Base-by-base conservation (phyloP, 2,329 filamentous ascomycete species). In the Xylaria sp. region DNA sequence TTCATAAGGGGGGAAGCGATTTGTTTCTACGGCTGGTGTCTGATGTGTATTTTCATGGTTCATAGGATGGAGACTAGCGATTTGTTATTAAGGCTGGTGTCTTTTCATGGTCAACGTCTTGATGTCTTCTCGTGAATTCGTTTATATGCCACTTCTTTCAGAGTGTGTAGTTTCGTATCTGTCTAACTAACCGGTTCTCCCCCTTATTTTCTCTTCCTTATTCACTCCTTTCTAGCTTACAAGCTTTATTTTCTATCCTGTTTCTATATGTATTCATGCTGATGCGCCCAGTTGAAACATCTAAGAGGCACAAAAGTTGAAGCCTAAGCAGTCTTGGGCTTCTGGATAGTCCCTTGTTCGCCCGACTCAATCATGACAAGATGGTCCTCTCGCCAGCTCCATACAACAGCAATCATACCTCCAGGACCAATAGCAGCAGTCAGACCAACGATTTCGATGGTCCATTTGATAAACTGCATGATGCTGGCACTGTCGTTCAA, bases 351-450 rank as follows among this genome's bases (percentile, higher is more conserved):
- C 8, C 63, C 68, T 44, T 51, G 55, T 10, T 63, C 37, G 5
- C 61, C 66, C 3, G 63, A 63, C 59, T 70, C 68, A 9, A 72
- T 67, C 62, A 65, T 59, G 4, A 67, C 61, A 3, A 71, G 62
- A 11, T 59, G 60, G 23, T 70, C 65, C 52, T 72, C 70, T 54
- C 67, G 65, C 69, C 67, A 69, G 52, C 60, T 64, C 66, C 66
- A 71, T 4, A 68, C 65, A 30, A 63, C 42, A 11, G 64, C 63
- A 18, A 70, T 54, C 34, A 67, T 62, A 6, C 66, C 60, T 2
- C 69, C 69, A 10, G 69, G 70, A 0, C 70, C 69, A n/a, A 66
- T 50, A 1, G 66, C 58, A 48, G 68, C 35, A 8, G 66, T 60
- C 37, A 67, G 16, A 7, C 61, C 53, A 3, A 46, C 59, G 56